Conservation (phyloP, 2,329 filamentous ascomycete genomes). For the Orbilia blumenaviensis region DNA sequence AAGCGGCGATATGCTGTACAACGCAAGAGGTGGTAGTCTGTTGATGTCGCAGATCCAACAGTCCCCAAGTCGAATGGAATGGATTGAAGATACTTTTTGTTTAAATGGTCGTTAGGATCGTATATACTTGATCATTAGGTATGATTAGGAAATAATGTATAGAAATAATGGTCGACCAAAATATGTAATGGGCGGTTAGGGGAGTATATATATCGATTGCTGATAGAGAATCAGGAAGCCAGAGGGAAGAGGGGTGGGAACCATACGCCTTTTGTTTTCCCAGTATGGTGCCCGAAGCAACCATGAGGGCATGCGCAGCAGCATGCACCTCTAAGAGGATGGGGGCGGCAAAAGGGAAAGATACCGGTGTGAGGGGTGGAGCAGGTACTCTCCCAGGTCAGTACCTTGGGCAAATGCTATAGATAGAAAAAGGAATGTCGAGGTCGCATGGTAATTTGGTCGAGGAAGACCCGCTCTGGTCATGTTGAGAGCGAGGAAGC, state of each 20-base stretch:
- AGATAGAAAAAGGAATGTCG: constrained; percentile 54
- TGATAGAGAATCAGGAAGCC: constrained; percentile 41
- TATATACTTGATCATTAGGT: constrained; percentile 35
- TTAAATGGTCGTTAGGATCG: constrained; percentile 43
- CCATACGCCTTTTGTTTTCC: constrained; percentile 51
- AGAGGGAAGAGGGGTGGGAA: constrained; percentile 52
- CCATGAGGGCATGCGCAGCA: constrained; percentile 49
- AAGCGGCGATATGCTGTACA: constrained; percentile 40
- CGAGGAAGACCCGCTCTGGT: constrained; percentile 20
- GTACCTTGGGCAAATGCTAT: constrained; percentile 53
- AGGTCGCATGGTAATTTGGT: constrained; percentile 53
- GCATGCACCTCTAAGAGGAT: constrained; percentile 25
- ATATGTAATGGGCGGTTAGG: constrained; percentile 1
- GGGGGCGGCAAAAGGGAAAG: constrained; percentile 53
- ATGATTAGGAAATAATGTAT: constrained; percentile 28
- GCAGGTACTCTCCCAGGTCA: constrained; percentile 18
- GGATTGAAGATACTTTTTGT: constrained; percentile 21
- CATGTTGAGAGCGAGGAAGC: constrained; percentile 27
- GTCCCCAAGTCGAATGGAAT: constrained; percentile 37
- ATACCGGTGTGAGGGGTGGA: constrained; percentile 48
- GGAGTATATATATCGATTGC: constrained; percentile 51
- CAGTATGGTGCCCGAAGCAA: constrained; percentile 29
- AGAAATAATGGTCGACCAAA: constrained; percentile 2
- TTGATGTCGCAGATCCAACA: constrained; percentile 54
- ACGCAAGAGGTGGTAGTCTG: constrained; percentile 30